phyloP scores from a whole-genome alignment of 352 stramenopile genomes.

The Phytophthora fragariaefolia region DNA sequence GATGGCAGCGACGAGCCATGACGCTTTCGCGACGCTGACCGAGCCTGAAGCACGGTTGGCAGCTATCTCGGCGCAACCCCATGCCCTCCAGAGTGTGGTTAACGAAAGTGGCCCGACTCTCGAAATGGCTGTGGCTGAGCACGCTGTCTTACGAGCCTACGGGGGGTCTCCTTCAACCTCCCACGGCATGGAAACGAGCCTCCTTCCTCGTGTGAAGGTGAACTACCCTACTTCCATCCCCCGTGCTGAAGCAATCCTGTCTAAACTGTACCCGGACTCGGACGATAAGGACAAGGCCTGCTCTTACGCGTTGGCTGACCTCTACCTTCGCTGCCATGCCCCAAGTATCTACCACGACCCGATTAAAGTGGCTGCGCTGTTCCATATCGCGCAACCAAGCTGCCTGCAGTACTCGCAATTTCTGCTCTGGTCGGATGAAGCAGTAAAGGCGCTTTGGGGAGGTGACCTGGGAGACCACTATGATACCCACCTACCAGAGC shows the following conservation, averaged over 20 bases:
- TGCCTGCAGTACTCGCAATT: constrained; percentile 9
- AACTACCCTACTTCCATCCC: not conserved
- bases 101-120: not conserved
- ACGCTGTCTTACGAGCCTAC: constrained; percentile 7
- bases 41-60: constrained; percentile 4
- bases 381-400: not conserved
- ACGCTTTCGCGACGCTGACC: not conserved
- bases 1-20: no score
- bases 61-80: not conserved
- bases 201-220: not conserved
- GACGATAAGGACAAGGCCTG: not conserved
- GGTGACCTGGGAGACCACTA: constrained; percentile 5
- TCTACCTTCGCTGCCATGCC: constrained; percentile 3
- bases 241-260: not conserved
- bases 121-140: not conserved
- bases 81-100: not conserved
- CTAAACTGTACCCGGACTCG: constrained; percentile 3
- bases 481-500: not conserved
- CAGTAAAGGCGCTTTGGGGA: not conserved
- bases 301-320: not conserved
- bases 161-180: not conserved
- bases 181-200: not conserved
- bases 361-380: constrained; percentile 6
- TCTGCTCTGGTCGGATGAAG: constrained; percentile 13
- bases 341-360: constrained; percentile 1